A percentile compares a stretch with the other conserved stretches of the same genome.
phyloP scores from a whole-genome alignment of 768 basidiomycete species.

The Termitomyces sp. region DNA sequence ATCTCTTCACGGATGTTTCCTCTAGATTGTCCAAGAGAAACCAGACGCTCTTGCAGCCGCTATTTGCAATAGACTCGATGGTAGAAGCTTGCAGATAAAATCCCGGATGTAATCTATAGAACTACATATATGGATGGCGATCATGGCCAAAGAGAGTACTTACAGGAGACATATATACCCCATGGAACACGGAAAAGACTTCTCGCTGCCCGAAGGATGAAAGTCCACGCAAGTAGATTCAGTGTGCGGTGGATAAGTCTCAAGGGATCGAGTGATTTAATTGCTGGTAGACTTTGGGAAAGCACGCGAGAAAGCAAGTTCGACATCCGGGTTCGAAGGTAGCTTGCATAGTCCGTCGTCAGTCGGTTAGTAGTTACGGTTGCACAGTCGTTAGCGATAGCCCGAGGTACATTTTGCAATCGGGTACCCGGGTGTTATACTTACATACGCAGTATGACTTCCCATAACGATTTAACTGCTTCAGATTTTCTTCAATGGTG shows the following conservation, averaged over 20 bases:
- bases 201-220: background rate
- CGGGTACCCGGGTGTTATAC: too few relatives aligned
- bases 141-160: background rate
- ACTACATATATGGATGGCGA: background rate
- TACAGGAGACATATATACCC: background rate
- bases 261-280: background rate
- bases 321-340: too few relatives aligned
- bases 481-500: too few relatives aligned
- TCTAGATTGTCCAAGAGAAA: constrained; percentile 30
- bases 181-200: background rate
- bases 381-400: too few relatives aligned
- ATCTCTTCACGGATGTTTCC: background rate
- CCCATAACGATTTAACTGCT: too few relatives aligned
- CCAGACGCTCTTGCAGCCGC: constrained; percentile 26
- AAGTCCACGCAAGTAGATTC: background rate
- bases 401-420: too few relatives aligned
- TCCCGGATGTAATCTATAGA: constrained; percentile 15
- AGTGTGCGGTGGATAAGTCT: too few relatives aligned
- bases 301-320: background rate
- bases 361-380: too few relatives aligned
- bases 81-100: background rate
- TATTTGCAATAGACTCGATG: constrained; percentile 22
- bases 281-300: background rate
- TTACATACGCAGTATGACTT: too few relatives aligned
- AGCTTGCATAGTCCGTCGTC: too few relatives aligned